These are phyloP conservation scores for Boletus tylopilopsis DNA, from an alignment of 768 basidiomycete species.

Conservation along the genomic window DNA sequence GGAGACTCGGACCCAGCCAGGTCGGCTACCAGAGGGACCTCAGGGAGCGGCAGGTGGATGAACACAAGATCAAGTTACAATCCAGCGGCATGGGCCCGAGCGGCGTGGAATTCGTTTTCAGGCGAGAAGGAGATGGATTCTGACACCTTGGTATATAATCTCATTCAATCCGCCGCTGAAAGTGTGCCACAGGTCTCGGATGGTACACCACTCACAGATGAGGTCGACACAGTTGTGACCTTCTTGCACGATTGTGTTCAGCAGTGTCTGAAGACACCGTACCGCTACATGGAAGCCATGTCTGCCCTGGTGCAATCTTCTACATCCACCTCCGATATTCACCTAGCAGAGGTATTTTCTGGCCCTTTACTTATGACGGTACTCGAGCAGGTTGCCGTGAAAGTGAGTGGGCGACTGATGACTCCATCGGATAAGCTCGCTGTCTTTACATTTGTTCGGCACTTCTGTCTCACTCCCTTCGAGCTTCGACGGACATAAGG, in stretches of 20 bases:
- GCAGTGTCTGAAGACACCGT: conserved; percentile 77
- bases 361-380: conserved; percentile 80
- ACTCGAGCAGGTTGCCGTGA: conserved; percentile 75
- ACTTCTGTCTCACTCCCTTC: conserved; percentile 34
- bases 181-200: not conserved
- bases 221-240: conserved; percentile 49
- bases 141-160: not conserved
- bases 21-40: not conserved
- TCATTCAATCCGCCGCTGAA: not conserved
- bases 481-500: conserved; percentile 25
- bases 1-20: conserved; percentile 5
- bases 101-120: not conserved
- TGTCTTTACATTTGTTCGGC: conserved; percentile 58
- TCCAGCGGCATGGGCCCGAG: too few species aligned
- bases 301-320: conserved; percentile 30
- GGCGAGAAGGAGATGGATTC: not conserved
- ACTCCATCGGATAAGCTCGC: conserved; percentile 60
- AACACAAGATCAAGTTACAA: not conserved
- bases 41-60: too few species aligned
- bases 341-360: conserved; percentile 37
- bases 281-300: conserved; percentile 79
- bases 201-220: conserved; percentile 45
- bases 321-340: not conserved
- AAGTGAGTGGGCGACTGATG: conserved; percentile 52
- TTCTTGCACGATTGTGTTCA: conserved; percentile 89